These are phyloP conservation scores for Nidularia sp. DNA, from an alignment of 768 basidiomycete genomes.

Conservation along the genomic window DNA sequence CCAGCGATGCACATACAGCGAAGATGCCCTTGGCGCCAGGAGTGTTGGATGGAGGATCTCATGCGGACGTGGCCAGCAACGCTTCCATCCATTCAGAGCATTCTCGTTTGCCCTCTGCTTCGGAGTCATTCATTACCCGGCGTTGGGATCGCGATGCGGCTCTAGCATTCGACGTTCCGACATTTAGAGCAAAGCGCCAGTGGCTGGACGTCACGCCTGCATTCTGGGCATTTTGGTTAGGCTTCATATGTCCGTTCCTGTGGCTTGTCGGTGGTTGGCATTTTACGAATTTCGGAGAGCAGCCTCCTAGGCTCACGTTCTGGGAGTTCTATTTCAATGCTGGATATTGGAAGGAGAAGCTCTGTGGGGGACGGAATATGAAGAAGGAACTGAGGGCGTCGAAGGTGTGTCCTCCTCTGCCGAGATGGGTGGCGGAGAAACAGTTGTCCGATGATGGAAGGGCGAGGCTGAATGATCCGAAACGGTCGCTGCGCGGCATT, in stretches of 20 bases:
- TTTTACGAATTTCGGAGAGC: slow-evolving; percentile 42
- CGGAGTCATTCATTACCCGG: slow-evolving; percentile 48
- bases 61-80: slow-evolving; percentile 1
- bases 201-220: slow-evolving; percentile 33
- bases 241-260: slow-evolving; percentile 68
- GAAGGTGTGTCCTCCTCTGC: slow-evolving; percentile 27
- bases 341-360: slow-evolving; percentile 31
- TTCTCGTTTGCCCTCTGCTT: slow-evolving; percentile 21
- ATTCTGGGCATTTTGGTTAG: slow-evolving; percentile 69
- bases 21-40: not conserved
- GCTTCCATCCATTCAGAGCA: slow-evolving; percentile 4
- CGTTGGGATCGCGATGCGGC: slow-evolving; percentile 44
- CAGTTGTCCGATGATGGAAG: slow-evolving; percentile 38
- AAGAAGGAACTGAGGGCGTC: slow-evolving; percentile 12
- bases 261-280: slow-evolving; percentile 82
- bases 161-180: slow-evolving; percentile 26
- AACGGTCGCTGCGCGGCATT: slow-evolving; percentile 39
- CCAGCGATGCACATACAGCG: slow-evolving; percentile 10
- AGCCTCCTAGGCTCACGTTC: slow-evolving; percentile 36
- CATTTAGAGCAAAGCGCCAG: slow-evolving; percentile 28
- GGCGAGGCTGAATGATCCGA: slow-evolving; percentile 38
- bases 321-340: slow-evolving; percentile 43
- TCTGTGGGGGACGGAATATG: slow-evolving; percentile 19
- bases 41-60: not conserved
- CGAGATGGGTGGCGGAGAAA: slow-evolving; percentile 40